phyloP scores from a whole-genome alignment of 1,139 yeast species.

The Casaregolazyma lundiana region DNA sequence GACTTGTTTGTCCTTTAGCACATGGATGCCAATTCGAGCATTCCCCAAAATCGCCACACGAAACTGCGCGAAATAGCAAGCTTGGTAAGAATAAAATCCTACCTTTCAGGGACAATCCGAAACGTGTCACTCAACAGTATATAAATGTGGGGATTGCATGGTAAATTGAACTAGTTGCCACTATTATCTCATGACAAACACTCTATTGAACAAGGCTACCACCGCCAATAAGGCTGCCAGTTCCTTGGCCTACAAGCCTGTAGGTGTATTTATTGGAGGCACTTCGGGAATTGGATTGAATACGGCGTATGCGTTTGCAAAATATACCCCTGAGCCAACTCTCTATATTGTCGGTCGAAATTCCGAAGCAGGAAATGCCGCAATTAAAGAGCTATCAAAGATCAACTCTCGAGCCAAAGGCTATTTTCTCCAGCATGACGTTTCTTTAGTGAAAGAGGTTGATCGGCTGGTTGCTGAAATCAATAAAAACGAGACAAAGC shows the following conservation, averaged over 20 bases:
- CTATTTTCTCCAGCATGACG: constrained; percentile 27
- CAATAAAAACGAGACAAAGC: constrained; percentile 22
- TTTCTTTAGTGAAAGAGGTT: constrained; percentile 25
- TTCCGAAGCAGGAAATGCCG: constrained; percentile 22
- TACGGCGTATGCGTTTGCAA: constrained; percentile 30
- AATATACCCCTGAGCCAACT: constrained; percentile 26
- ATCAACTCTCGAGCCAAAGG: constrained; percentile 25
- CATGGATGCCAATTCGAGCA: no score
- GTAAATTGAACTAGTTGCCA: no score
- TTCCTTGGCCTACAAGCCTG: constrained; percentile 18
- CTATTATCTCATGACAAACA: neutral
- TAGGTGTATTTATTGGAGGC: constrained; percentile 33
- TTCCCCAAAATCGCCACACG: no score
- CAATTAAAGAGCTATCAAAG: constrained; percentile 21
- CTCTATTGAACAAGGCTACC: neutral
- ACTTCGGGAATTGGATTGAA: constrained; percentile 33
- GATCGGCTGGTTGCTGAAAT: constrained; percentile 23
- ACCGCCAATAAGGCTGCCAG: constrained; percentile 5
- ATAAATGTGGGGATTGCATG: no score
- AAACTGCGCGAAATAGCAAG: no score
- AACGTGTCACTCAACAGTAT: no score
- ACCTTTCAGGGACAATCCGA: no score
- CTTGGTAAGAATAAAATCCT: no score
- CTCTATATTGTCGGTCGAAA: constrained; percentile 32
- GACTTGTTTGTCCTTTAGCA: no score